A percentile compares a stretch with the other conserved stretches of the same genome.
phyloP scores from a whole-genome alignment of 768 basidiomycete species.

The Cyclocybe cylindracea region DNA sequence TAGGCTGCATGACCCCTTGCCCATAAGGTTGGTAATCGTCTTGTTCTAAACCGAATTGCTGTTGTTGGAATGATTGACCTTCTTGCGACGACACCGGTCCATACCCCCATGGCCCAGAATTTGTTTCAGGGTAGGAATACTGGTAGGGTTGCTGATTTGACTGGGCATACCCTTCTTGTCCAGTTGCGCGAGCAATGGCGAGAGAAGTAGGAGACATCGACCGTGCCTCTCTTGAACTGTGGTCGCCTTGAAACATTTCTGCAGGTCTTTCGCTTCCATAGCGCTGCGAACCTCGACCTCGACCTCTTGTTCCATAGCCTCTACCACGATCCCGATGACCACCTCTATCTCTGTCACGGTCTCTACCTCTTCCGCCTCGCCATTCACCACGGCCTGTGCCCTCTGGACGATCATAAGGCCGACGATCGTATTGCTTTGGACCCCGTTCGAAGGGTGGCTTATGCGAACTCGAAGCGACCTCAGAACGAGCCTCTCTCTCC shows the following conservation, averaged over 20 bases:
- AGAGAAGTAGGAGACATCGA: constrained; percentile 39
- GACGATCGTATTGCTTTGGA: not conserved
- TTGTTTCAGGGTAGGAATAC: not conserved
- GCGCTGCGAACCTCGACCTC: not conserved
- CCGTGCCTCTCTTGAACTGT: not conserved
- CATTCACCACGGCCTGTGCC: constrained; percentile 1
- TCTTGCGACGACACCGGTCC: not conserved
- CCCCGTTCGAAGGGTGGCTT: not conserved
- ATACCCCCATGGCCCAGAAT: not conserved
- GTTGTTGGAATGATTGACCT: not conserved
- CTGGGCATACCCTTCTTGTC: constrained; percentile 3
- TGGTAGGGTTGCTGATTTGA: too few species aligned
- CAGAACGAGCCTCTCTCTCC: constrained; percentile 10
- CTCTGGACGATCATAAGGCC: not conserved
- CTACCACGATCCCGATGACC: constrained; percentile 30
- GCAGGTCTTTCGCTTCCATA: not conserved
- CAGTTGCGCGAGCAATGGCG: constrained; percentile 46
- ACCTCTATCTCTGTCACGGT: constrained; percentile 29
- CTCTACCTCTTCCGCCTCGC: constrained; percentile 14
- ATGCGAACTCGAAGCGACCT: not conserved
- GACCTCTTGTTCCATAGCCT: constrained; percentile 14
- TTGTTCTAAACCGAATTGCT: not conserved
- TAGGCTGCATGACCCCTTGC: constrained; percentile 4
- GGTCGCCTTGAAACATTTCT: not conserved
- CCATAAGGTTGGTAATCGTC: not conserved